Percentiles rank a stretch among this genome's conserved stretches.
Conservation (phyloP, 139 green algal genomes). For the Mesotaenium endlicherianum region DNA sequence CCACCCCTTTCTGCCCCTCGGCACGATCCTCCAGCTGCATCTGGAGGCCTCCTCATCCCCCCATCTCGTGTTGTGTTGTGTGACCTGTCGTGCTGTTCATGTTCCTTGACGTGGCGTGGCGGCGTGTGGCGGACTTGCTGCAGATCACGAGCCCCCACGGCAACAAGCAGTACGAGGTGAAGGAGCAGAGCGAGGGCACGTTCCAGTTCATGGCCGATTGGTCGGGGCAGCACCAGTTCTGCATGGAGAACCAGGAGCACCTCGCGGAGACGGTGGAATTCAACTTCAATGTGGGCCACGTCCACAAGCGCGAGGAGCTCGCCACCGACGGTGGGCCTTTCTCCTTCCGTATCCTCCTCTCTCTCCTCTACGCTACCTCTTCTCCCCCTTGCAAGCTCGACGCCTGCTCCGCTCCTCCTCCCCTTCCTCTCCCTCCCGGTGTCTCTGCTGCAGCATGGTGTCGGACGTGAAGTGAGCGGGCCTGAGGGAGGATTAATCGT, state of each 20-base stretch:
- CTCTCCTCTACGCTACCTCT: not conserved
- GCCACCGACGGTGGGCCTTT: slow-evolving; percentile 5
- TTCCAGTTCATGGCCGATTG: slow-evolving; percentile 2
- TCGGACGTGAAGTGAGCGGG: not conserved
- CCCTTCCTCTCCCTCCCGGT: not conserved
- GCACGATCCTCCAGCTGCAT: too few relatives aligned
- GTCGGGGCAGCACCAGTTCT: slow-evolving; percentile 6
- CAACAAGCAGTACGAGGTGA: not conserved
- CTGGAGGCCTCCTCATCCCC: not conserved
- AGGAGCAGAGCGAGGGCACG: not conserved
- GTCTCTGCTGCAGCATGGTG: not conserved
- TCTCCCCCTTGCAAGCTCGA: not conserved
- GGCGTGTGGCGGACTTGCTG: not conserved
- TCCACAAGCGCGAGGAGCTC: not conserved
- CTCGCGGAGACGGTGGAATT: not conserved
- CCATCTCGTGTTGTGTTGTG: not conserved
- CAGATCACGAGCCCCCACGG: not conserved
- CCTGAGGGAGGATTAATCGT: not conserved
- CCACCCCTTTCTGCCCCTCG: too few relatives aligned
- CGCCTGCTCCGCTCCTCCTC: not conserved
- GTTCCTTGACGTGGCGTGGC: not conserved
- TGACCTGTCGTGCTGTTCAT: not conserved
- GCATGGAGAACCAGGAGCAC: slow-evolving; percentile 18
- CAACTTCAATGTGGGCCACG: slow-evolving; percentile 15
- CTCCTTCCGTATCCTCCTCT: not conserved